Evolutionary conservation across 805 yeast species (phyloP), one percentile per base, ranked within the genome.

Genomic region (Barnettozyma vustinii): DNA sequence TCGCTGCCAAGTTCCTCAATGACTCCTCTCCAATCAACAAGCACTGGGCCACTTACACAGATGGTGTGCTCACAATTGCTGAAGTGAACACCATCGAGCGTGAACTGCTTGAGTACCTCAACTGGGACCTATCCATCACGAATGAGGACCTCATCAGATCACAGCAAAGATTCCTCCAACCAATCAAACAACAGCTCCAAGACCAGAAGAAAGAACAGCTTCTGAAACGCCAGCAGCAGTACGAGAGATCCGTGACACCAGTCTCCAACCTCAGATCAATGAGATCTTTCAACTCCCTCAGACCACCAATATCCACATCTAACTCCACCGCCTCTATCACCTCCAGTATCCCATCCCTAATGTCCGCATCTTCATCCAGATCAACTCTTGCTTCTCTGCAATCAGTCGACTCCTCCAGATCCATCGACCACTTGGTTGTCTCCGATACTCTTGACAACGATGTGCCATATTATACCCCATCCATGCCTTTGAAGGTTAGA

Each of bases 21-120:
- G 99, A 92, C 71, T 86, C 96, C 4, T 84, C 95, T 19, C 99
- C 99, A 40, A 77, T 92, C 64, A 92, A 92, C 70, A 91, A 86
- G 69, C 97, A 94, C 71, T 92, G 99, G 99, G 84, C 96, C 5
- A 76, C 80, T 52, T 91, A 92, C 72, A 91, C 98, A 3, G 83
- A 84, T 63, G 97, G 97, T 0, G 73, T 94, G 40, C 76, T 92
- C 52, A 64, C 82, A 9, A 70, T 87, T 36, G 74, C 74, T 20
- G 98, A 92, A 61, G 89, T 94, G 47, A 94, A 92, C 67, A 81
- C 90, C 55, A 86, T 95, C 60, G 99, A 92, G 69, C 76, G 91
- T 56, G 98, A 92, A 69, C 72, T 94, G 59, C 79, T 92, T 44
- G 79, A 77, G 44, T 80, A 88, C 53, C 76, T 92, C 50, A 84